Evolutionary conservation across 169 alveolate species (phyloP), one percentile per base, ranked within the genome.

Genomic region (Eimeria maxima): DNA sequence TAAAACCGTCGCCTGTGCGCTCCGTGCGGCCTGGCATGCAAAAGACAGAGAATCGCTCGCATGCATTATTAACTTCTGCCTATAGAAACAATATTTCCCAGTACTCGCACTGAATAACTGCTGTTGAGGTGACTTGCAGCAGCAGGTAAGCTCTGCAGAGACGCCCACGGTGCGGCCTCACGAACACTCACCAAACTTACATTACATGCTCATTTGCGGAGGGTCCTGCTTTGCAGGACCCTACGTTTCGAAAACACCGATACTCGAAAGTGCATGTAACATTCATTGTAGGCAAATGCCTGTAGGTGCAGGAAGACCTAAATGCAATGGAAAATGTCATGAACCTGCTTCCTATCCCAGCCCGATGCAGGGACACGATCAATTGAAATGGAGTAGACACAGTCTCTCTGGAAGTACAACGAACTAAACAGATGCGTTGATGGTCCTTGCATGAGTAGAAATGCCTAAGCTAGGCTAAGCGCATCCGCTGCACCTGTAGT

Each of bases 11-110:
- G n/a, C 69, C 69, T 60, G 4, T 60, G 69, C 69, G 69, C 69
- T 60, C 69, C 69, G 69, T 24, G 69, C 69, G 69, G 69, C 69
- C 69, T 60, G 69, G 69, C 69, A 60, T 60, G 69, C 69, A 60
- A 60, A 57, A 8, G 69, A 60, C 69, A 60, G n/a, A 60, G 4
- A 60, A 60, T 60, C 69, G 69, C 27, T 16, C 69, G 69, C 69
- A 60, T 60, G 69, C 69, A 60, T 20, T 60, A 0, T 60, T 14
- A 18, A 16, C 69, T 60, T 18, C 69, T 24, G n/a, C n/a, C 69
- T 6, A 13, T 3, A 60, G 69, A 60, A 16, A 8, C 18, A 18
- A 7, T 14, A 11, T 4, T 60, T 60, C n/a, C 27, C 69, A 60
- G n/a, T 24, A 60, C n/a, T 18, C 69, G n/a, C 69, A 60, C 27